Evolutionary conservation across 371 early-diverging fungal genomes (phyloP).

Genomic region (Rhizomucor pusillus): DNA sequence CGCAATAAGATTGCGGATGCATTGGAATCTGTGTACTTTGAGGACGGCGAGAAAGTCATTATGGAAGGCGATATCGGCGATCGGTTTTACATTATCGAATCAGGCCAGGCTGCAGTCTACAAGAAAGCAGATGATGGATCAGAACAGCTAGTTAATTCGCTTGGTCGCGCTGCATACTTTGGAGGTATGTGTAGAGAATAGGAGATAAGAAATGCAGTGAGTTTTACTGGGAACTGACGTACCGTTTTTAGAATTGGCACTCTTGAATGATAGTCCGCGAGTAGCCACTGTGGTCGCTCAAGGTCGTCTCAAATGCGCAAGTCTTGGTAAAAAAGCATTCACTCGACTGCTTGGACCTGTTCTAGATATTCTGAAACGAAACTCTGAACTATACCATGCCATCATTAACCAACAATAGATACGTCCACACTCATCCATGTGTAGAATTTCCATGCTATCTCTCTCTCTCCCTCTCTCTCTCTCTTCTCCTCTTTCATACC

Average conservation of each 20-base stretch:
- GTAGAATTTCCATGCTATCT: not conserved
- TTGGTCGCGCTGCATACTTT: slow-evolving; percentile 82
- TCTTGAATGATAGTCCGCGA: slow-evolving; percentile 88
- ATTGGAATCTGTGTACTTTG: slow-evolving; percentile 63
- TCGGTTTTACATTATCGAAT: slow-evolving; percentile 77
- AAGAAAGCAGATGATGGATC: slow-evolving; percentile 55
- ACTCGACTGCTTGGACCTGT: slow-evolving; percentile 90
- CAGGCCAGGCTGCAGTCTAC: slow-evolving; percentile 71
- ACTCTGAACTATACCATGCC: slow-evolving; percentile 71
- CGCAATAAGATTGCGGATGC: slow-evolving; percentile 82
- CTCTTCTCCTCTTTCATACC: not conserved
- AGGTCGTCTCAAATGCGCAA: slow-evolving; percentile 87
- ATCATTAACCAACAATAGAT: slow-evolving; percentile 22
- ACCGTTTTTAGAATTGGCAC: slow-evolving; percentile 73
- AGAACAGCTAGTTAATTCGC: slow-evolving; percentile 70
- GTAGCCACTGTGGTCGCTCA: slow-evolving; percentile 84
- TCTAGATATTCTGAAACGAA: slow-evolving; percentile 84
- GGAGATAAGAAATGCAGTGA: not conserved
- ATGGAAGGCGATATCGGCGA: slow-evolving; percentile 68
- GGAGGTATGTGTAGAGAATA: slow-evolving; percentile 64
- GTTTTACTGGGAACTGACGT: too few species aligned
- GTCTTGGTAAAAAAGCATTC: slow-evolving; percentile 88
- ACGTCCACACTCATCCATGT: not conserved
- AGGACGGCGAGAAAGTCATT: slow-evolving; percentile 70
- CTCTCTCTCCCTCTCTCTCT: not conserved